Percentiles rank a stretch among this genome's conserved stretches.
Conservation (phyloP, 805 yeast genomes). For the Saccharomycopsis fermentans region DNA sequence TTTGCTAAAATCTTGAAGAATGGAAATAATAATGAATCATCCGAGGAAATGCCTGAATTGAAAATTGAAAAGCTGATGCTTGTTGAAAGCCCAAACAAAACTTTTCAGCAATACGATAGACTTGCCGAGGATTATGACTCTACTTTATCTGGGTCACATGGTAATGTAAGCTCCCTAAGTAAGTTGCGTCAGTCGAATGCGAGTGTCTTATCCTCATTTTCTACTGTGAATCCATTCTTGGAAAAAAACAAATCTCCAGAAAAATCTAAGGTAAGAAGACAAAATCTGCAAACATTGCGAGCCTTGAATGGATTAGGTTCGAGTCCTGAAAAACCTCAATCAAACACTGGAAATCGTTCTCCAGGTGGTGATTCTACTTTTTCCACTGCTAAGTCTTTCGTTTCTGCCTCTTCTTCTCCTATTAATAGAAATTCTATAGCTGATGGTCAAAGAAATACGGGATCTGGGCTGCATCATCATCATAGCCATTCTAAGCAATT, state of each 20-base stretch:
- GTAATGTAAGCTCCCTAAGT: background rate
- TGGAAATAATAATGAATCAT: background rate
- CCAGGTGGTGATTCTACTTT: background rate
- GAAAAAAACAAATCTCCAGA: background rate
- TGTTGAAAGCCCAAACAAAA: background rate
- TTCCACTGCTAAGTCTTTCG: background rate
- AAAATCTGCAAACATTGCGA: background rate
- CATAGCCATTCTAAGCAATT: background rate
- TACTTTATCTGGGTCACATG: background rate
- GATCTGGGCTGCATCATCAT: background rate
- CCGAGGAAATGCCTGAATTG: background rate
- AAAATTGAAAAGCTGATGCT: background rate
- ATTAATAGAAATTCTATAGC: background rate
- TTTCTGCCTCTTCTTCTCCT: background rate
- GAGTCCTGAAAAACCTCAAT: background rate
- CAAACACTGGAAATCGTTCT: background rate
- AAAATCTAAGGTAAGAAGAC: background rate
- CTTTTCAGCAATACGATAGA: background rate
- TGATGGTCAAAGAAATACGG: background rate
- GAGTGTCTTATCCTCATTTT: background rate
- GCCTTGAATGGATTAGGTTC: background rate
- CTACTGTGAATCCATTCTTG: constrained; percentile 1
- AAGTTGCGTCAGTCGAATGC: background rate
- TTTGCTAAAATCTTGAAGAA: constrained; percentile 15
- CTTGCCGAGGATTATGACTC: background rate